Conservation (phyloP, 345 rosid species). For the Aquilaria yunnanensis region DNA sequence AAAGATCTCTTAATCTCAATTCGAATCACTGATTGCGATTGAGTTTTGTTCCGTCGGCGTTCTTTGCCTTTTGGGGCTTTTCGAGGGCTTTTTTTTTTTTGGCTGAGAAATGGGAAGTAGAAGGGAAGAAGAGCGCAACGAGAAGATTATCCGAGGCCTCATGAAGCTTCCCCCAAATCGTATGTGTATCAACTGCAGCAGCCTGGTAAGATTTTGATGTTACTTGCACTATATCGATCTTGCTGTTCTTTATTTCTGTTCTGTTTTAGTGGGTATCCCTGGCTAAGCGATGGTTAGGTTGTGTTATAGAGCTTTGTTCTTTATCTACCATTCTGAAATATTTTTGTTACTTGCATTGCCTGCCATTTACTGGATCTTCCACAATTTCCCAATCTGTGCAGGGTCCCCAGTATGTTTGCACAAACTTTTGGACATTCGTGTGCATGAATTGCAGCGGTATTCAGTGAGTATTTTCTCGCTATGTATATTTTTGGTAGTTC, state of each 20-base stretch:
- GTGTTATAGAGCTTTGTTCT: no score
- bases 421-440: constrained; percentile 90
- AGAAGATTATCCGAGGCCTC: constrained; percentile 93
- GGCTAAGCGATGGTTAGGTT: neutral
- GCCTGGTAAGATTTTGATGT: constrained; percentile 44
- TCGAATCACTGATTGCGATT: no score
- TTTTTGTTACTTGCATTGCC: neutral
- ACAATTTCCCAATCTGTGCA: constrained; percentile 32
- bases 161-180: constrained; percentile 99
- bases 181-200: constrained; percentile 92
- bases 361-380: no score
- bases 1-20: neutral
- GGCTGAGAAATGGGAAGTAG: constrained; percentile 66
- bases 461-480: constrained; percentile 59
- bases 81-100: constrained; percentile 10
- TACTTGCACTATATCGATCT: neutral
- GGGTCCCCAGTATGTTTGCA: constrained; percentile 97
- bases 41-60: no score
- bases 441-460: constrained; percentile 93
- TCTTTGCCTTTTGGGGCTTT: neutral
- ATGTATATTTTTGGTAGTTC: neutral
- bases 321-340: neutral
- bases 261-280: neutral
- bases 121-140: constrained; percentile 89
- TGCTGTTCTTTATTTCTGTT: no score